Percentiles rank a stretch among this genome's conserved stretches.
phyloP scores from a whole-genome alignment of 2,329 filamentous ascomycete species.

The Verticillium longisporum region DNA sequence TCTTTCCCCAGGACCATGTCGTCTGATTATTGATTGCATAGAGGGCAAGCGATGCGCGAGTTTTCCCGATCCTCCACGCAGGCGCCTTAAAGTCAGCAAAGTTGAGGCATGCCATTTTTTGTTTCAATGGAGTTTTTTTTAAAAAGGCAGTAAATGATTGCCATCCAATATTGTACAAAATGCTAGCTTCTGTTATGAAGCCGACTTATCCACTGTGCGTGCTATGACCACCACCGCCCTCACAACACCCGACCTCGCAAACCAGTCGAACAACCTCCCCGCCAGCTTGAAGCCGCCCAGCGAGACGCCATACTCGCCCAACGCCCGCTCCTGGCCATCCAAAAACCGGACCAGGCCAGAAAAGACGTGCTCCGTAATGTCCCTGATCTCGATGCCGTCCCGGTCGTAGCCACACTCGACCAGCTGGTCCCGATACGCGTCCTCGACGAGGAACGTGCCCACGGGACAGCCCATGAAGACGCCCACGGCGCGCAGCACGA shows the following conservation, averaged over 20 bases:
- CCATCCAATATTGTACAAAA: too few species aligned
- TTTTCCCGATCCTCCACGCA: too few species aligned
- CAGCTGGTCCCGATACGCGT: constrained; percentile 37
- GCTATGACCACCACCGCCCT: constrained; percentile 28
- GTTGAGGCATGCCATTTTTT: too few species aligned
- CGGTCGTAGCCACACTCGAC: constrained; percentile 38
- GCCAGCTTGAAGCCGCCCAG: constrained; percentile 28
- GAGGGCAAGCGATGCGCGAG: too few species aligned
- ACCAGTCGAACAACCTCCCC: constrained; percentile 30
- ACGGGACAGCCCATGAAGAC: constrained; percentile 40
- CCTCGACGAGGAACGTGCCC: constrained; percentile 38
- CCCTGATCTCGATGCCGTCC: constrained; percentile 32
- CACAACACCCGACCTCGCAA: constrained; percentile 23
- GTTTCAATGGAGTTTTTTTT: too few species aligned
- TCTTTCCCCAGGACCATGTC: too few species aligned
- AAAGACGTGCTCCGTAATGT: constrained; percentile 49
- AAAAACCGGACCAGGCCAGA: constrained; percentile 38
- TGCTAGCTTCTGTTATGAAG: neutral
- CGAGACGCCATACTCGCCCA: constrained; percentile 27
- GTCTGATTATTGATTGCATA: too few species aligned
- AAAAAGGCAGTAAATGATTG: too few species aligned
- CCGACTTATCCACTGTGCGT: neutral
- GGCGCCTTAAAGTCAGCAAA: too few species aligned
- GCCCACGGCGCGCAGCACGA: constrained; percentile 34
- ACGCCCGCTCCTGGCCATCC: constrained; percentile 21